Conservation (phyloP, 2,329 filamentous ascomycete species). For the Colletotrichum chlorophyti region DNA sequence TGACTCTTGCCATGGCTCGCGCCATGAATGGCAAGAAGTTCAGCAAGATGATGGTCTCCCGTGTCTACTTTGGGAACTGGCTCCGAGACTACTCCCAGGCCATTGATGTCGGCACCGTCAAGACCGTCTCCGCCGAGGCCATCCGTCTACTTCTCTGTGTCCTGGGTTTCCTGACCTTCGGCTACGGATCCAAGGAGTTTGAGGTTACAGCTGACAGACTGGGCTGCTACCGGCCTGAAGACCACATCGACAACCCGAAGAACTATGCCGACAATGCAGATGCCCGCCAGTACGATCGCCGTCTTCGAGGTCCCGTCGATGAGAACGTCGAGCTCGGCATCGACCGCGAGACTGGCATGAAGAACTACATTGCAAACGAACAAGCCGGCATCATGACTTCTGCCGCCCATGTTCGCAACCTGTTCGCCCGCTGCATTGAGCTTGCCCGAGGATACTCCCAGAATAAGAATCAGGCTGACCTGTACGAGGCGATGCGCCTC, state of each 20-base stretch:
- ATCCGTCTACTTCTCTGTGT: constrained; percentile 90
- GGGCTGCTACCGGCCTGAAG: constrained; percentile 81
- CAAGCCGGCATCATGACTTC: constrained; percentile 80
- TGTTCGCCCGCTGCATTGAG: constrained; percentile 78
- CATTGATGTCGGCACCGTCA: constrained; percentile 91
- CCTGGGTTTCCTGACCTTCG: constrained; percentile 88
- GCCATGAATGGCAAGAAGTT: constrained; percentile 76
- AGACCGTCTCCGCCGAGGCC: constrained; percentile 87
- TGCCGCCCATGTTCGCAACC: constrained; percentile 74
- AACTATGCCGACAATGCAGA: constrained; percentile 86
- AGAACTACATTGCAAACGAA: constrained; percentile 95
- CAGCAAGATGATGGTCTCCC: constrained; percentile 83
- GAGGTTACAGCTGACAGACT: constrained; percentile 82
- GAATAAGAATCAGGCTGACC: constrained; percentile 73
- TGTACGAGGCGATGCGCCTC: constrained; percentile 85
- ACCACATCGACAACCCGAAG: constrained; percentile 81
- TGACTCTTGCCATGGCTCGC: constrained; percentile 68
- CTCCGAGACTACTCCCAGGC: constrained; percentile 92
- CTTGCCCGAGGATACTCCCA: constrained; percentile 78
- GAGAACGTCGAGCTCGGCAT: constrained; percentile 80
- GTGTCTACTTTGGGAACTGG: constrained; percentile 98
- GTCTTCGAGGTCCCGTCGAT: constrained; percentile 83
- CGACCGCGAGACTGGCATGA: constrained; percentile 78
- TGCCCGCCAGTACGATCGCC: constrained; percentile 80
- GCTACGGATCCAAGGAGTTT: constrained; percentile 83